Evolutionary conservation across 139 green algal genomes (phyloP).

Genomic region (Coelastrella sp.): DNA sequence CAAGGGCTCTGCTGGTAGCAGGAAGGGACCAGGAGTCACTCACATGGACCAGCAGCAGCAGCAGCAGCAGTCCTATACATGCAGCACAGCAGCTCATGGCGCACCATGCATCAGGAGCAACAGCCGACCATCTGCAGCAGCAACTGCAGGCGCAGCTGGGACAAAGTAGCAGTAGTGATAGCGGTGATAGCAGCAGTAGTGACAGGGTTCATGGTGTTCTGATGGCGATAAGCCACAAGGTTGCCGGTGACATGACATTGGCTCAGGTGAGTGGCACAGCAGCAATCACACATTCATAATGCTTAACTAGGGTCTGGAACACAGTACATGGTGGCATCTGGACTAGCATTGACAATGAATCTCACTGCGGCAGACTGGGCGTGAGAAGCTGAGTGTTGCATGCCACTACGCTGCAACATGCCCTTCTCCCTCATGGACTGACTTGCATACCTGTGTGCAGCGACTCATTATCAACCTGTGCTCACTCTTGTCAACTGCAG

Average conservation of each 20-base stretch:
- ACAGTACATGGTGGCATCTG: no score
- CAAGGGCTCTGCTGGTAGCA: neutral
- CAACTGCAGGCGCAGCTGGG: neutral
- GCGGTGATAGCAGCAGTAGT: neutral
- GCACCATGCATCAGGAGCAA: neutral
- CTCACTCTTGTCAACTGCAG: neutral
- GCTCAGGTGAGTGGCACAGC: no score
- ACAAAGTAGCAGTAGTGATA: neutral
- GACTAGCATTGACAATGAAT: no score
- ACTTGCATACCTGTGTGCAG: neutral
- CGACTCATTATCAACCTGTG: no score
- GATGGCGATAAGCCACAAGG: neutral
- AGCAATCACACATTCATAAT: no score
- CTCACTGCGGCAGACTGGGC: no score
- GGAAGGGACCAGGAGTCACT: neutral
- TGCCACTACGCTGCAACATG: no score
- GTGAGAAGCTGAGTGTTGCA: no score
- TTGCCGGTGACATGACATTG: neutral
- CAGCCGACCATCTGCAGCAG: neutral
- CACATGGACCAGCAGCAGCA: neutral
- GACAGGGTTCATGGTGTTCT: neutral
- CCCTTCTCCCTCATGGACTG: no score
- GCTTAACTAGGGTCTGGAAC: no score
- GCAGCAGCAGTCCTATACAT: neutral
- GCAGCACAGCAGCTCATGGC: neutral